Evolutionary conservation across 1,284 basidiomycete species (phyloP), one percentile per base, ranked within the genome.

Genomic region (Cryptococcus sp.): DNA sequence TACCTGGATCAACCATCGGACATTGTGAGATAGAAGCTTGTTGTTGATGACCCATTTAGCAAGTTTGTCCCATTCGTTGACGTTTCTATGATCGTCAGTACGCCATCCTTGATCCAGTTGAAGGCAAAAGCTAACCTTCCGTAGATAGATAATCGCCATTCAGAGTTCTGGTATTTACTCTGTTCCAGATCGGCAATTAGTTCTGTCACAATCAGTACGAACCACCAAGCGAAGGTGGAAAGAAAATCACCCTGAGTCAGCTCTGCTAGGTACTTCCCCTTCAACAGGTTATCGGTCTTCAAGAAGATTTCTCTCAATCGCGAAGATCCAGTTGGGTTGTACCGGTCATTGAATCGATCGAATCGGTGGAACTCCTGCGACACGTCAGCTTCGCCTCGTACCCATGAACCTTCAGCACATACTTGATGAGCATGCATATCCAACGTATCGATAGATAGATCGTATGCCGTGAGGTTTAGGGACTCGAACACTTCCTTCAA

Each of bases 391-490:
- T 4, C 50, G 23, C 4, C 7, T 15, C 41, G 32, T 13, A n/a
- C n/a, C n/a, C n/a, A n/a, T n/a, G n/a, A n/a, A n/a, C n/a, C 2
- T n/a, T 41, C n/a, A n/a, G 38, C n/a, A 56, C 64, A 58, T 10
- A 70, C 92, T 64, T 91, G 88, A 76, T 98, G 95, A 0, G 96
- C 96, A 63, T 98, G 96, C 96, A 98, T 98, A 72, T 98, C 96
- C 48, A 99, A 84, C 4, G 96, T 98, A 72, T 99, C 96, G 71
- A 99, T 98, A 6, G 92, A 96, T 41, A 99, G 83, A 67, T 99
- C 96, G 76, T 99, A 99, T 2, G 96, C 95, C 0, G 90, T 95
- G 36, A 99, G 80, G 65, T 95, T 87, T 34, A 99, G 84, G 36
- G 91, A 95, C 69, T 96, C 83, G 76, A 99, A 99, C 38, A 99